phyloP scores from a whole-genome alignment of 2,329 filamentous ascomycete species.

The Aspergillus arachidicola region DNA sequence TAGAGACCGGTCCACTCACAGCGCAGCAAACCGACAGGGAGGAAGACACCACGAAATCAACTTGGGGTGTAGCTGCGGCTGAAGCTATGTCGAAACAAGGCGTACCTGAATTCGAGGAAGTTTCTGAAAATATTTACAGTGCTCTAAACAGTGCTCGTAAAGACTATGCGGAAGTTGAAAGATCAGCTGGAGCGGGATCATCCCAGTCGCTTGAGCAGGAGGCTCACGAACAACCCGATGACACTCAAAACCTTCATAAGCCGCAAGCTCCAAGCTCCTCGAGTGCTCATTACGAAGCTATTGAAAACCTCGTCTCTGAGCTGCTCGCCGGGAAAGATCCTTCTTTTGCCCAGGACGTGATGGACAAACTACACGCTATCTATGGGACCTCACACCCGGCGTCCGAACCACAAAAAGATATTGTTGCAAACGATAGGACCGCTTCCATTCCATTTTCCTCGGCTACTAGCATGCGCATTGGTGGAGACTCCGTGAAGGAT shows the following conservation, averaged over 20 bases:
- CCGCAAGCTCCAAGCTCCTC: background rate
- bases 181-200: background rate
- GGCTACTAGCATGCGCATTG: background rate
- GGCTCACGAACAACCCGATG: conserved; percentile 51
- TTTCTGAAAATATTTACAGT: background rate
- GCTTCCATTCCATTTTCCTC: background rate
- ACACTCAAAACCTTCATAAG: background rate
- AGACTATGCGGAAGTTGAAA: background rate
- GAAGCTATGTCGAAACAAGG: conserved; percentile 49
- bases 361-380: conserved; percentile 69
- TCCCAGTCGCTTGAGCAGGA: background rate
- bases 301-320: conserved; percentile 75
- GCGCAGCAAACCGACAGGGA: background rate
- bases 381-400: conserved; percentile 64
- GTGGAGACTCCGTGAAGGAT: background rate
- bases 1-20: background rate
- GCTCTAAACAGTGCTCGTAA: background rate
- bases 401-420: background rate
- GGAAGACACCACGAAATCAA: conserved; percentile 19
- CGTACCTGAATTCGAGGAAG: background rate
- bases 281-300: conserved; percentile 58
- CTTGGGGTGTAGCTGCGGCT: conserved; percentile 58
- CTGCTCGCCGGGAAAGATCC: conserved; percentile 76
- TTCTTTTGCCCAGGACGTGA: conserved; percentile 78
- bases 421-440: background rate